Evolutionary conservation across 2,329 filamentous ascomycete species (phyloP).

Genomic region (Chlorencoelia australis): DNA sequence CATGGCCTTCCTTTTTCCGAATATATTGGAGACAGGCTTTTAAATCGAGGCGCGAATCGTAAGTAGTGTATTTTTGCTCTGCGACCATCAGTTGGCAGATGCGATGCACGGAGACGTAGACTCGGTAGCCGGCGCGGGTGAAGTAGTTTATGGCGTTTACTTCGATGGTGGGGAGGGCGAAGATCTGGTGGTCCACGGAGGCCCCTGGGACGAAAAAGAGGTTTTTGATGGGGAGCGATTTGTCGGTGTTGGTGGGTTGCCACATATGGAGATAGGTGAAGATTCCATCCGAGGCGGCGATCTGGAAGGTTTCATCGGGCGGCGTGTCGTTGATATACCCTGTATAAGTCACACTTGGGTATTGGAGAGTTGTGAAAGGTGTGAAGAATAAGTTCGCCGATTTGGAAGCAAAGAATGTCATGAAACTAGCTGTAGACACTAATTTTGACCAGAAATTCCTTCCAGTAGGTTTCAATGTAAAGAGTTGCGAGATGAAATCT

Average conservation of each 20-base stretch:
- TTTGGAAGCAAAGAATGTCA: slow-evolving; percentile 45
- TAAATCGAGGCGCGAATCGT: slow-evolving; percentile 49
- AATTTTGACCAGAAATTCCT: slow-evolving; percentile 35
- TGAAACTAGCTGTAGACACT: slow-evolving; percentile 38
- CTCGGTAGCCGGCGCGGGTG: slow-evolving; percentile 47
- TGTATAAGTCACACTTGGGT: slow-evolving; percentile 37
- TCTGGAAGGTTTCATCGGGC: slow-evolving; percentile 33
- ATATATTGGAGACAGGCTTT: slow-evolving; percentile 45
- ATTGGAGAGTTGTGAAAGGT: slow-evolving; percentile 46
- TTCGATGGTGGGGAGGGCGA: slow-evolving; percentile 50
- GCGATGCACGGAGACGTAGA: slow-evolving; percentile 47
- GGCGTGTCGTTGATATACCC: slow-evolving; percentile 43
- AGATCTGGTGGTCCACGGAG: slow-evolving; percentile 53
- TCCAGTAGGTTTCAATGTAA: slow-evolving; percentile 43
- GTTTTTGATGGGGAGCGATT: slow-evolving; percentile 35
- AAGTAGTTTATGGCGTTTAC: slow-evolving; percentile 56
- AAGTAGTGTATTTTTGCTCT: slow-evolving; percentile 46
- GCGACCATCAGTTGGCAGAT: slow-evolving; percentile 44
- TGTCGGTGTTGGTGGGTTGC: slow-evolving; percentile 34
- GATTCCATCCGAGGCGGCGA: slow-evolving; percentile 43
- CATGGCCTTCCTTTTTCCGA: slow-evolving; percentile 28
- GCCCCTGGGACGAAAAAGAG: slow-evolving; percentile 54
- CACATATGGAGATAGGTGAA: slow-evolving; percentile 45
- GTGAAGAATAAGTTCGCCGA: slow-evolving; percentile 43
- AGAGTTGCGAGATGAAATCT: slow-evolving; percentile 46